Percentiles rank a stretch among this genome's conserved stretches.
These are phyloP conservation scores for Fusarium citri DNA, from an alignment of 2,329 filamentous ascomycete species.

Conservation along the genomic window DNA sequence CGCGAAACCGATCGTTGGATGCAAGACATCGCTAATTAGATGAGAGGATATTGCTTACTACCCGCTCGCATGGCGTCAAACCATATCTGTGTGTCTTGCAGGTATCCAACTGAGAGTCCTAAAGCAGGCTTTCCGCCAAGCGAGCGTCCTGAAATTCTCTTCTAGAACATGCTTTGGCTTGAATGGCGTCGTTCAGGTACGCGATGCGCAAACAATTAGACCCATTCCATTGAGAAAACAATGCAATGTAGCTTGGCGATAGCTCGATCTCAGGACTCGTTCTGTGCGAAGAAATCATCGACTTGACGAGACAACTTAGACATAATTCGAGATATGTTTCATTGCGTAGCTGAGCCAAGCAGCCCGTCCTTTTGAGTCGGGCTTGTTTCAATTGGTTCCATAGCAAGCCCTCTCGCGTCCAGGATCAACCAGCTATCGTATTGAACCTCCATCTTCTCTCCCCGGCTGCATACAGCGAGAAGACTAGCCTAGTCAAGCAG, in stretches of 20 bases:
- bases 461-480: slow-evolving; percentile 4
- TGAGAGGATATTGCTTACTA: slow-evolving; percentile 13
- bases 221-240: slow-evolving; percentile 3
- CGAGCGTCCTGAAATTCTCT: neutral
- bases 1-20: slow-evolving; percentile 11
- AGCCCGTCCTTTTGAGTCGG: slow-evolving; percentile 32
- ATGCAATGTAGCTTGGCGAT: slow-evolving; percentile 9
- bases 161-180: slow-evolving; percentile 4
- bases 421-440: slow-evolving; percentile 18
- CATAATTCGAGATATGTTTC: slow-evolving; percentile 26
- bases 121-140: neutral
- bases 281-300: slow-evolving; percentile 3
- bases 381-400: slow-evolving; percentile 36
- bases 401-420: slow-evolving; percentile 27
- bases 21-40: slow-evolving; percentile 17
- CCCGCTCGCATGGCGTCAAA: slow-evolving; percentile 19
- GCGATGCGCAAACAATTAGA: neutral
- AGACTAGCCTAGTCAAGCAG: slow-evolving; percentile 18
- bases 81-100: slow-evolving; percentile 7
- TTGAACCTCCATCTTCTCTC: slow-evolving; percentile 3
- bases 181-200: neutral
- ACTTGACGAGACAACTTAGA: neutral
- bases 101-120: slow-evolving; percentile 7
- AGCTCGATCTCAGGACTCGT: neutral
- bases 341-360: slow-evolving; percentile 3